Base-by-base conservation (phyloP, 2,329 filamentous ascomycete species). In the Alternaria hordeiaustralica region DNA sequence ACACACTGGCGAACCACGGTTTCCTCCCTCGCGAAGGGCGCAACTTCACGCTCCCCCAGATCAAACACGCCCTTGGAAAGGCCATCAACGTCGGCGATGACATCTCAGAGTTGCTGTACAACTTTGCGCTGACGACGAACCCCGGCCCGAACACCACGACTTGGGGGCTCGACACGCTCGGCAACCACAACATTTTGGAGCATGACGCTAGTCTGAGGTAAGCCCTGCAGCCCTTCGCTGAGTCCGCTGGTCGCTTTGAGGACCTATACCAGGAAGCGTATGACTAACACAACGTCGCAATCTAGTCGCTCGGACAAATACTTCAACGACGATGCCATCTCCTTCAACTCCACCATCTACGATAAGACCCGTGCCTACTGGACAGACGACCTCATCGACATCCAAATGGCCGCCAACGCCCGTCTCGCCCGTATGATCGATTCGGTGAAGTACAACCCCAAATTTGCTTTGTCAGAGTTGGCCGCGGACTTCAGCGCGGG, bases 321-420 rank as follows among this genome's bases (percentile, higher is more conserved):
- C 41, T 36, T 58, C 3, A n/a, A 8, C 4, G 30, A 26, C 21
- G 60, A 62, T 18, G 55, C 47, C 4, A 23, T 47, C 36, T 55
- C 56, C 10, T 60, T 87, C 79, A 86, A 87, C 74, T 72, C 81
- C 30, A 82, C 79, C 8, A 71, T 86, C 67, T 87, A 86, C 71
- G 80, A 82, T 45, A 73, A 82, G 61, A 83, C 82, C 1, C 76
- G 66, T 41, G 61, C 69, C 4, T 86, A 53, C 41, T 62, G 47
- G 47, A 62, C 60, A 5, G 47, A 36, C 0, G 46, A 57, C 1
- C 4, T 25, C 3, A 58, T 62, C 23, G 36, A 23, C 28, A 13
- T 62, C 5, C 55, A 62, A 12, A 62, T 62, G 60, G 60, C 55
- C 3, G 60, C 60, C 13, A 58, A 62, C 18, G 60, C 55, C 3